These are phyloP conservation scores for Aspergillaceae sp. DNA, from an alignment of 2,329 filamentous ascomycete species.

Conservation along the genomic window DNA sequence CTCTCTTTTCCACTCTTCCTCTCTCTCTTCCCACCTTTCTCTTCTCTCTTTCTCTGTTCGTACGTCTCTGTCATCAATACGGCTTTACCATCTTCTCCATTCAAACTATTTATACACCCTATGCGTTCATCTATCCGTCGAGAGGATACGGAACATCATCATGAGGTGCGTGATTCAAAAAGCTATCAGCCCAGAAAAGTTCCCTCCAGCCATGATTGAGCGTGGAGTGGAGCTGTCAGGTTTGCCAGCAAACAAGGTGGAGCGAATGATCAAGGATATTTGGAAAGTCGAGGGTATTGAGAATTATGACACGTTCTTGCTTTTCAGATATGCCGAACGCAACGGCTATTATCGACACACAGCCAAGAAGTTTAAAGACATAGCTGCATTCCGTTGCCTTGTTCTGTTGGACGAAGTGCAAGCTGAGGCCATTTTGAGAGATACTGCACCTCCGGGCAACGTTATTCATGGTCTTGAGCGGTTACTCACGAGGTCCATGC, in stretches of 20 bases:
- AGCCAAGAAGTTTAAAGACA: neutral
- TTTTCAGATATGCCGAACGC: neutral
- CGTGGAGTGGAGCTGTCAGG: neutral
- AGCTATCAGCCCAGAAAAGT: no score
- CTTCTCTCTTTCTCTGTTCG: no score
- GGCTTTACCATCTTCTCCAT: no score
- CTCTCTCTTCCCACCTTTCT: no score
- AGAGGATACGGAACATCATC: no score
- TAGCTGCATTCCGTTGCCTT: neutral
- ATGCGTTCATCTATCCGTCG: no score
- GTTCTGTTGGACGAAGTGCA: neutral
- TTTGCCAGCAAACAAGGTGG: neutral
- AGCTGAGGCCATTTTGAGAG: neutral
- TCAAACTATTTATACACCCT: no score
- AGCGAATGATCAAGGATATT: neutral
- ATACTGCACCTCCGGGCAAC: conserved; percentile 1
- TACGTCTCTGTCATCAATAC: no score
- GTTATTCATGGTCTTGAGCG: conserved; percentile 1
- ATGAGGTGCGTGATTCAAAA: no score
- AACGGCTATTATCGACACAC: neutral
- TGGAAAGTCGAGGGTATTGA: neutral
- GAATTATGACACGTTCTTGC: neutral
- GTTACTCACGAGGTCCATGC: neutral
- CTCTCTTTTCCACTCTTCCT: no score
- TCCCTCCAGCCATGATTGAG: neutral